Evolutionary conservation across 1,139 yeast species (phyloP).

Genomic region (Nakaseomyces kungkrabaensis): DNA sequence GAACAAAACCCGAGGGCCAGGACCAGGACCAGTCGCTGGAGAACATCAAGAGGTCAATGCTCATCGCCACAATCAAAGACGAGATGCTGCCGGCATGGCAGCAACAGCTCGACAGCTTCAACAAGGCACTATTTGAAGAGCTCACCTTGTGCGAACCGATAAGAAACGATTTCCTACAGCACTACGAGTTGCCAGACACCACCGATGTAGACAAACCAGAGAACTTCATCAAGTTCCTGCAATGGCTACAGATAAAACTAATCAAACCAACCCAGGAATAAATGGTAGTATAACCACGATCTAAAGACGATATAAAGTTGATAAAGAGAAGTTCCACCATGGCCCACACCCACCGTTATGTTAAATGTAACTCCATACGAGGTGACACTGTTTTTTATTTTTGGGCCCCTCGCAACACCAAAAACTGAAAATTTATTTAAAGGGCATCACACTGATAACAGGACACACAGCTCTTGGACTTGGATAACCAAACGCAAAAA

Average conservation of each 20-base stretch:
- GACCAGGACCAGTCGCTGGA: not conserved
- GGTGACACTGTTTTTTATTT: too few relatives aligned
- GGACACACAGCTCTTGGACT: too few relatives aligned
- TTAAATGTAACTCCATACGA: too few relatives aligned
- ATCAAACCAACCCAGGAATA: not conserved
- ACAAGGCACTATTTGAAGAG: not conserved
- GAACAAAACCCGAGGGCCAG: not conserved
- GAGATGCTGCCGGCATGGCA: constrained; percentile 21
- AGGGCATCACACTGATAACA: too few relatives aligned
- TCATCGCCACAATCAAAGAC: constrained; percentile 11
- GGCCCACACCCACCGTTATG: too few relatives aligned
- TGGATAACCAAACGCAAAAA: too few relatives aligned
- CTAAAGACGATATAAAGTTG: too few relatives aligned
- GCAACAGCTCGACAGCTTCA: constrained; percentile 12
- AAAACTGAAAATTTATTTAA: too few relatives aligned
- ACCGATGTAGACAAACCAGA: not conserved
- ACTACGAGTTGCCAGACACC: not conserved
- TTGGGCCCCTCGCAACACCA: too few relatives aligned
- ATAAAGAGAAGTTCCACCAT: too few relatives aligned
- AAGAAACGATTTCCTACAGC: not conserved
- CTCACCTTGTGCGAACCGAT: not conserved
- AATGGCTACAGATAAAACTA: not conserved
- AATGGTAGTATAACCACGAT: too few relatives aligned
- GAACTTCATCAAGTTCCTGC: not conserved
- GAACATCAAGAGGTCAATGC: constrained; percentile 6